These are phyloP conservation scores for Fusarium sp. DNA, from an alignment of 2,329 filamentous ascomycete species.

Conservation along the genomic window DNA sequence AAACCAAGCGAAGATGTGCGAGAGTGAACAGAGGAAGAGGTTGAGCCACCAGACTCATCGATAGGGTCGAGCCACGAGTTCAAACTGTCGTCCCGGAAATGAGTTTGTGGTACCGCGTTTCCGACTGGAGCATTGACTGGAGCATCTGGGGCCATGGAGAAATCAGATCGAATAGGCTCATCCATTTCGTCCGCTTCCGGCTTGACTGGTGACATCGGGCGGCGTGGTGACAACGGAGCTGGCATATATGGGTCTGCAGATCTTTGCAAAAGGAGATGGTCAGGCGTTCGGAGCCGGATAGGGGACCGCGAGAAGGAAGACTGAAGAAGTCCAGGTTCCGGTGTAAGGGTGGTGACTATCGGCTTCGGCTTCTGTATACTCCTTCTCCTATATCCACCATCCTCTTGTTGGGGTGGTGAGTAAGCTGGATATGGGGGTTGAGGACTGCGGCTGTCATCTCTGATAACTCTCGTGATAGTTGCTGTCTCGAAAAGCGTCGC, in stretches of 20 bases:
- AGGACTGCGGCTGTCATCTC: constrained; percentile 38
- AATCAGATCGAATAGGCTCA: constrained; percentile 50
- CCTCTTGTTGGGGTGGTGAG: constrained; percentile 42
- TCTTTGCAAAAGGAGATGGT: constrained; percentile 57
- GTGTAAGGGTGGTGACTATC: constrained; percentile 39
- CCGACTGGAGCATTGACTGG: constrained; percentile 13
- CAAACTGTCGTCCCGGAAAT: constrained; percentile 73
- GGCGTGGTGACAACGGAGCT: constrained; percentile 76
- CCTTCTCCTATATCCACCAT: constrained; percentile 37
- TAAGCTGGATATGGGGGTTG: constrained; percentile 32
- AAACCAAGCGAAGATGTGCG: constrained; percentile 78
- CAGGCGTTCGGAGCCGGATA: constrained; percentile 43
- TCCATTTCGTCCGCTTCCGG: constrained; percentile 38
- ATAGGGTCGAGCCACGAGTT: constrained; percentile 96
- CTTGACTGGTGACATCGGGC: constrained; percentile 60
- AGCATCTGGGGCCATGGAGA: constrained; percentile 43
- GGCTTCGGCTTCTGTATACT: constrained; percentile 40
- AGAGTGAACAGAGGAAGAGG: constrained; percentile 83
- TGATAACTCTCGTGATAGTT: constrained; percentile 60
- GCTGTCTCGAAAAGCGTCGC: constrained; percentile 63
- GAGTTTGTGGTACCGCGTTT: constrained; percentile 46
- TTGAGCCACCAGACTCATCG: constrained; percentile 87
- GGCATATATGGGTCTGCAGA: constrained; percentile 74
- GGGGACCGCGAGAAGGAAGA: constrained; percentile 67
- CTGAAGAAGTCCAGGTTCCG: constrained; percentile 55